Base-by-base conservation (phyloP, 257 asterid genomes). In the Rauvolfia tetraphylla region DNA sequence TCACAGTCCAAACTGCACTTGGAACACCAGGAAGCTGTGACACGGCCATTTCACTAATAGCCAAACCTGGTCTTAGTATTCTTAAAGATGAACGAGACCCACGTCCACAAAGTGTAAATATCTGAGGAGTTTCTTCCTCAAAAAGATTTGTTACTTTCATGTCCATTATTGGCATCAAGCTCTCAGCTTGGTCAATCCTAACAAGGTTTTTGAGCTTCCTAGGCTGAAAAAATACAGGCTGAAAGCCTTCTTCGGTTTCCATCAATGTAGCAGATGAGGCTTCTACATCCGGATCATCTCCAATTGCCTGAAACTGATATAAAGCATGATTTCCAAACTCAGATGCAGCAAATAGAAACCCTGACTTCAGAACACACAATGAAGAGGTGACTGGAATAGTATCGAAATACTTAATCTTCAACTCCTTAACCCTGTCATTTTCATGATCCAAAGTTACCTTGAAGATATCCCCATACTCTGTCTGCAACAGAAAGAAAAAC, bases 1-100 rank as follows among this genome's bases (percentile, higher is more conserved):
- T 95, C 5, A 95, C 98, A 5, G 99, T 95, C 99, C 99, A 95
- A 72, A 95, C 98, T 8, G 99, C 99, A 91, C 93, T 95, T 31
- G 99, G 98, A 75, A 93, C 96, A 57, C 98, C 99, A 29, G 99
- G 99, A 76, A 95, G 88, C 84, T 88, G 96, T 10, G 98, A 95
- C 61, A 93, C 98, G 5, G 99, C 99, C 98, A 95, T 95, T 89
- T 95, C 99, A 83, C 96, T 95, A 73, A 93, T 90, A 81, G 99
- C 99, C 89, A 95, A 86, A 61, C 99, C 99, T 0, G 99, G 96
- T 85, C 97, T 86, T 79, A 95, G 80, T 68, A 95, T 90, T 73
- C 99, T 85, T 62, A 95, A 79, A 67, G 97, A 84, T 22, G 99
- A 95, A 58, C 99, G 95, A 73, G 99, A 96, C 33, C 98, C 98